These are phyloP conservation scores for Niebla homalea DNA, from an alignment of 495 filamentous ascomycete genomes.

Conservation along the genomic window DNA sequence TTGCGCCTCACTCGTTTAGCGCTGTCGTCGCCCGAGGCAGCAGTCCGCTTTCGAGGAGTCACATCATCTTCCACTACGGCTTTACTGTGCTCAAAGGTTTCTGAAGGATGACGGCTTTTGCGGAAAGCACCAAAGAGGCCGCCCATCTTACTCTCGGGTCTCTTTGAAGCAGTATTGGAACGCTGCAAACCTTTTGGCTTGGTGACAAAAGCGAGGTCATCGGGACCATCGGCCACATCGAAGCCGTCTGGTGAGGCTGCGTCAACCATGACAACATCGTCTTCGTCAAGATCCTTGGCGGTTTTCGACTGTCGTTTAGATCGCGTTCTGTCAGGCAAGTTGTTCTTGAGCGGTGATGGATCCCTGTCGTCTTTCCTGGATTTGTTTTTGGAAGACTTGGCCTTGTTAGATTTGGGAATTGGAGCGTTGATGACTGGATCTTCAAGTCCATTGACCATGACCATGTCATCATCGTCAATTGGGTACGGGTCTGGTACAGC, in stretches of 20 bases:
- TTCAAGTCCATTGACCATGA: conserved; percentile 41
- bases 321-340: conserved; percentile 10
- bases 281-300: conserved; percentile 21
- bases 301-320: conserved; percentile 16
- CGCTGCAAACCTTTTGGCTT: conserved; percentile 41
- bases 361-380: conserved; percentile 27
- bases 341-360: conserved; percentile 1
- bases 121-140: conserved; percentile 34
- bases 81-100: conserved; percentile 11
- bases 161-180: conserved; percentile 32
- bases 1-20: conserved; percentile 32
- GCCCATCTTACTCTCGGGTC: conserved; percentile 34
- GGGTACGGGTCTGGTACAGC: conserved; percentile 44
- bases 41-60: conserved; percentile 16
- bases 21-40: conserved; percentile 25
- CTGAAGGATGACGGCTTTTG: conserved; percentile 18
- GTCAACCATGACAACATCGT: conserved; percentile 37
- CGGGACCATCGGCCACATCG: conserved; percentile 30
- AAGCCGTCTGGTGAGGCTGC: conserved; percentile 25
- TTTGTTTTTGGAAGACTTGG: conserved; percentile 25
- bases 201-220: conserved; percentile 69
- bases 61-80: conserved; percentile 14
- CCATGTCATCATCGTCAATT: conserved; percentile 45
- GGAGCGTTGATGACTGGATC: conserved; percentile 26
- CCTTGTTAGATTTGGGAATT: conserved; percentile 19